Evolutionary conservation across 352 stramenopile genomes (phyloP).

Genomic region (Poterioochromonas sp.): DNA sequence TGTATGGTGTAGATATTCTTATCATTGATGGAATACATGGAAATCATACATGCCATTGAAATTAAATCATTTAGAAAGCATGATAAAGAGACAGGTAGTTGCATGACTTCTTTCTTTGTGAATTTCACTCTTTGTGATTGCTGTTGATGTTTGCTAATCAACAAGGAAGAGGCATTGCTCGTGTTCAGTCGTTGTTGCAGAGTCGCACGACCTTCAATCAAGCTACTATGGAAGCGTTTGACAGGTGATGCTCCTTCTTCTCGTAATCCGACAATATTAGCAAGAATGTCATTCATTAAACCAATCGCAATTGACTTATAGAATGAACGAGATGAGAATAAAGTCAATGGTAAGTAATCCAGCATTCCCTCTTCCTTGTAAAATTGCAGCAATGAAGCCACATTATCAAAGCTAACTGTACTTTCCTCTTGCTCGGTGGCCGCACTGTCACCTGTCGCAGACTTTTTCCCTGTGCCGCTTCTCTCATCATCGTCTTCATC

Average conservation of each 20-base stretch:
- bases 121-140: background rate
- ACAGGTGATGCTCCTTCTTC: no score
- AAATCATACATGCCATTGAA: background rate
- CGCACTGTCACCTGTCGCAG: background rate
- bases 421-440: no score
- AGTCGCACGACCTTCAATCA: background rate
- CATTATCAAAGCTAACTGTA: background rate
- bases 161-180: background rate
- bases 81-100: background rate
- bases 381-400: background rate
- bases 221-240: background rate
- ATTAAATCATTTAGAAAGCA: slow-evolving; percentile 16
- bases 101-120: background rate
- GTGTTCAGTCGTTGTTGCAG: background rate
- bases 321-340: background rate
- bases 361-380: background rate
- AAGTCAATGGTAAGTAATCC: background rate
- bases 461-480: background rate
- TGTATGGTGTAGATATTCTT: background rate
- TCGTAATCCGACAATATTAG: background rate
- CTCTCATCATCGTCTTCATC: background rate
- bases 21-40: background rate
- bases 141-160: background rate
- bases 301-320: background rate
- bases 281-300: background rate